A percentile compares a stretch with the other conserved stretches of the same genome.
phyloP scores from a whole-genome alignment of 2,329 filamentous ascomycete species.

The Helicocarpus griseus region DNA sequence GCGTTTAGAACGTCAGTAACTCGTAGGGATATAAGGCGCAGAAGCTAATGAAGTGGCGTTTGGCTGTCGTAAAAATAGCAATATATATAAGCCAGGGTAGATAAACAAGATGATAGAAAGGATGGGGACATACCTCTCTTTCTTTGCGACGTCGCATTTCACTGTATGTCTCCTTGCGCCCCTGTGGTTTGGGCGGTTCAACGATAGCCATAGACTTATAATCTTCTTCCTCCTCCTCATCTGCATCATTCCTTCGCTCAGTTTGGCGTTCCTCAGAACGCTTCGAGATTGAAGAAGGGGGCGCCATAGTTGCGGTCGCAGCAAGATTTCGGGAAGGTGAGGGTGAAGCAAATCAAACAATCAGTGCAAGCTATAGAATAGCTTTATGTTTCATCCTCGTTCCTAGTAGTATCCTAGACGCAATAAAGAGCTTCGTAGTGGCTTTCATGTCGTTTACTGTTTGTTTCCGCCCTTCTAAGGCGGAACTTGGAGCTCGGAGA shows the following conservation, averaged over 20 bases:
- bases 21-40: neutral
- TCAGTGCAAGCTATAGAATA: neutral
- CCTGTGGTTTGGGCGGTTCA: constrained; percentile 41
- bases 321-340: neutral
- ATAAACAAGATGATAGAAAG: constrained; percentile 25
- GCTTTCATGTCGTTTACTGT: neutral
- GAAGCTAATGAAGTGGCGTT: neutral
- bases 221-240: constrained; percentile 71
- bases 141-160: constrained; percentile 48
- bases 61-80: constrained; percentile 12
- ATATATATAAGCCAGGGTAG: constrained; percentile 46
- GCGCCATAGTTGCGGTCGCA: neutral
- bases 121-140: constrained; percentile 33
- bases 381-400: neutral
- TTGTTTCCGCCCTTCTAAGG: neutral
- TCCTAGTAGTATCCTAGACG: neutral
- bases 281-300: neutral
- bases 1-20: constrained; percentile 6
- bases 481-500: too few relatives aligned
- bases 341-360: neutral
- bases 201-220: constrained; percentile 95
- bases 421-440: neutral
- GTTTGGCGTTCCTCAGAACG: neutral
- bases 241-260: constrained; percentile 1
- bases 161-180: constrained; percentile 51